A percentile compares a stretch with the other conserved stretches of the same genome.
phyloP scores from a whole-genome alignment of 495 filamentous ascomycete genomes.

The Thozetella sp. region DNA sequence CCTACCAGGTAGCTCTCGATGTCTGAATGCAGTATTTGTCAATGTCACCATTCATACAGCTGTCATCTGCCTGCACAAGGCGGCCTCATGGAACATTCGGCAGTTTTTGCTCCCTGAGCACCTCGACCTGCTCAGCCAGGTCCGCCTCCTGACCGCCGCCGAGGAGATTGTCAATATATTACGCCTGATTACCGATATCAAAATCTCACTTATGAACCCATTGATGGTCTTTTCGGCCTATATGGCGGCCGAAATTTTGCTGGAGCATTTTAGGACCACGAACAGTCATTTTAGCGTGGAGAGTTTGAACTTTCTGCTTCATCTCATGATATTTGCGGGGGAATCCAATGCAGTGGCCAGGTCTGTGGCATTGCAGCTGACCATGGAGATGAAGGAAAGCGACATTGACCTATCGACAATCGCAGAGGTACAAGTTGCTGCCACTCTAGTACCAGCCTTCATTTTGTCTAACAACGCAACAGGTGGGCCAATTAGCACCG shows the following conservation, averaged over 20 bases:
- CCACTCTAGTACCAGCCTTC: too few relatives aligned
- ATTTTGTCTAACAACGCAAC: not conserved
- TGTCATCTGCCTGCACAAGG: conserved; percentile 12
- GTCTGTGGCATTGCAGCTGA: conserved; percentile 11
- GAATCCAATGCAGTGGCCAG: not conserved
- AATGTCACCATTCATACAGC: conserved; percentile 5
- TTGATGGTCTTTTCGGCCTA: conserved; percentile 4
- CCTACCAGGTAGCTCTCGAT: not conserved
- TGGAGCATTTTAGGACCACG: conserved; percentile 1
- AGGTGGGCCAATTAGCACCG: not conserved
- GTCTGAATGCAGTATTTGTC: conserved; percentile 6
- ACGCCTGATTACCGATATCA: not conserved
- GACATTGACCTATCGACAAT: conserved; percentile 2
- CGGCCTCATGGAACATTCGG: not conserved
- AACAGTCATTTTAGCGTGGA: conserved; percentile 4
- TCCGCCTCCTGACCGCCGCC: conserved; percentile 7
- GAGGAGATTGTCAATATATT: conserved; percentile 8
- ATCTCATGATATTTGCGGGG: conserved; percentile 1
- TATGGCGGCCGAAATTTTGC: conserved; percentile 8
- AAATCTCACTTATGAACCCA: conserved; percentile 1
- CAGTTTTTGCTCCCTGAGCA: not conserved
- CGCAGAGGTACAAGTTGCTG: conserved; percentile 3
- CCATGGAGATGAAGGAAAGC: conserved; percentile 10
- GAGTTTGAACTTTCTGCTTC: conserved; percentile 4
- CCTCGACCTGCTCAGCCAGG: not conserved